These are phyloP conservation scores for Torulaspora quercuum DNA, from an alignment of 805 yeast species.

Conservation along the genomic window DNA sequence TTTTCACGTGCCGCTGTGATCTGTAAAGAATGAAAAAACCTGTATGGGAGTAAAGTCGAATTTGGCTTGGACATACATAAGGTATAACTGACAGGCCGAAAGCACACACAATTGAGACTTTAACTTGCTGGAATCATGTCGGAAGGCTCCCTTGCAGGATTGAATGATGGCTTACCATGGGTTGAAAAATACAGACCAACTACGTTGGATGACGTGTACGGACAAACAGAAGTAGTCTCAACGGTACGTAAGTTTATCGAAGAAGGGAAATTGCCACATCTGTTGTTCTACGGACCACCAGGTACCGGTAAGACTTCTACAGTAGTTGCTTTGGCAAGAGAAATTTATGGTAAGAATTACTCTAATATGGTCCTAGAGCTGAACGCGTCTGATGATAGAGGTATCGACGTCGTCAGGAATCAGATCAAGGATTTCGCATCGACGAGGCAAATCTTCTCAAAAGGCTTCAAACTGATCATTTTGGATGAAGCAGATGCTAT, in stretches of 20 bases:
- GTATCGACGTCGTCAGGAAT: conserved; percentile 96
- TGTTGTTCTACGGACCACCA: conserved; percentile 92
- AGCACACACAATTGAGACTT: no score
- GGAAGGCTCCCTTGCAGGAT: conserved; percentile 11
- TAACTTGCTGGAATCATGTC: no score
- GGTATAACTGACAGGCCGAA: no score
- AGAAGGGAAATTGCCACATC: conserved; percentile 82
- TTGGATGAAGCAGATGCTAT: conserved; percentile 95
- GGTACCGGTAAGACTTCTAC: conserved; percentile 94
- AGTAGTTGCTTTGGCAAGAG: conserved; percentile 80
- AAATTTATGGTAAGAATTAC: conserved; percentile 78
- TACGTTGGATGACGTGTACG: conserved; percentile 80
- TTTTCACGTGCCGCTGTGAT: no score
- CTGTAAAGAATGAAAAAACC: no score
- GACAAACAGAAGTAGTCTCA: conserved; percentile 80
- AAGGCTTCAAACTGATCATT: conserved; percentile 85
- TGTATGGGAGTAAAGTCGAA: no score
- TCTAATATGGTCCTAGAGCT: conserved; percentile 88
- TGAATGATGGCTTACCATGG: conserved; percentile 64
- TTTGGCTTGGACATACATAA: no score
- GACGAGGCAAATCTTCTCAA: conserved; percentile 86
- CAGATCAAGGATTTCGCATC: conserved; percentile 95
- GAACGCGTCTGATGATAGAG: conserved; percentile 96
- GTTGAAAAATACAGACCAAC: conserved; percentile 94
- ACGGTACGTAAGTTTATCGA: conserved; percentile 83